phyloP scores from a whole-genome alignment of 495 filamentous ascomycete species.

The Lophium mytilinum region DNA sequence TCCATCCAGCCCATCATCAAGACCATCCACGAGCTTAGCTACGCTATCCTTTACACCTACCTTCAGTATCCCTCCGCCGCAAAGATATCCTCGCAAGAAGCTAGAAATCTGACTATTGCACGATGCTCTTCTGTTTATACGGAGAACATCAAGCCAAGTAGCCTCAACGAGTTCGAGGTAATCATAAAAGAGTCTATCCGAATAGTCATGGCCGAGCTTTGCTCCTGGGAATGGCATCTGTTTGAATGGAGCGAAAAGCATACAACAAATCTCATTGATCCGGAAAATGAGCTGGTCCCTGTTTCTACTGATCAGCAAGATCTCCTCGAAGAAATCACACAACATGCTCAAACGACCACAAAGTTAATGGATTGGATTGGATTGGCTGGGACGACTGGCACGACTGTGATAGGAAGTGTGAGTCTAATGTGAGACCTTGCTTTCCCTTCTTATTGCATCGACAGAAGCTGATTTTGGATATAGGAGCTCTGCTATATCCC shows the following conservation, averaged over 20 bases:
- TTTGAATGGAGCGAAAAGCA: neutral
- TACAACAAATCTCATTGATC: neutral
- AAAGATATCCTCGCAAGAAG: neutral
- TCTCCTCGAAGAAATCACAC: too few species aligned
- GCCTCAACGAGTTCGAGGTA: neutral
- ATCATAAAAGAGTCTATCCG: slow-evolving; percentile 1
- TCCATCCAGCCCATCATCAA: neutral
- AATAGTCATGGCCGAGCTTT: neutral
- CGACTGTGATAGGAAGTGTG: neutral
- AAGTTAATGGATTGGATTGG: too few species aligned
- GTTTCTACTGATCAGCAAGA: too few species aligned
- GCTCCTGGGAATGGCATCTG: neutral
- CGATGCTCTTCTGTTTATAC: neutral
- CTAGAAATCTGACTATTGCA: neutral
- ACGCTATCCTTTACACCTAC: neutral
- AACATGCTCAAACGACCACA: too few species aligned
- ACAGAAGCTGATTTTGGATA: neutral
- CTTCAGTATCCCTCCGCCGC: neutral
- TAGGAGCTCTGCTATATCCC: slow-evolving; percentile 3
- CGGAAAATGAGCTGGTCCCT: too few species aligned
- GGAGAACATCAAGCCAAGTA: neutral
- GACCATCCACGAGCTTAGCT: neutral
- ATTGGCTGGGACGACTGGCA: neutral
- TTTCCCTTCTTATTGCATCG: neutral
- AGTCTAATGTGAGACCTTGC: neutral